Conservation (phyloP, 768 basidiomycete genomes). For the Phaffia tasmanica region DNA sequence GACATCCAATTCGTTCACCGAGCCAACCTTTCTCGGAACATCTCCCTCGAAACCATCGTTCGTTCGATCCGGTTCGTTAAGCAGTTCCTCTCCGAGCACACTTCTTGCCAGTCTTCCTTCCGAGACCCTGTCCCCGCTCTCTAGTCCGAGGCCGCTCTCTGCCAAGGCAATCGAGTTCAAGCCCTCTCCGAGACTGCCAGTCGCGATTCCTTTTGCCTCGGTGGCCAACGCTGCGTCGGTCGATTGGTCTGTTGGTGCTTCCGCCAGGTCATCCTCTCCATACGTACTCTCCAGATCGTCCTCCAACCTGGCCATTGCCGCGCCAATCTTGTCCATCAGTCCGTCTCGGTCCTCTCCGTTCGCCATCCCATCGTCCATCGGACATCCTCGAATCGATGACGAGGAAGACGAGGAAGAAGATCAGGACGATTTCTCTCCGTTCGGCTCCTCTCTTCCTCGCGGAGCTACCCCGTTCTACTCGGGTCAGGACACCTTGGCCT, state of each 20-base stretch:
- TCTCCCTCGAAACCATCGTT: slow-evolving; percentile 2
- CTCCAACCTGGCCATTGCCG: slow-evolving; percentile 3
- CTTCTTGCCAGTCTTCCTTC: too few species aligned
- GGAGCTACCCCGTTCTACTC: slow-evolving; percentile 50
- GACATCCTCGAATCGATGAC: slow-evolving; percentile 38
- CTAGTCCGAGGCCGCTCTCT: slow-evolving; percentile 12
- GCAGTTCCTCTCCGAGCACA: too few species aligned
- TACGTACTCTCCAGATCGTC: slow-evolving; percentile 6
- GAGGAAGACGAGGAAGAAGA: slow-evolving; percentile 46
- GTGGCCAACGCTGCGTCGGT: background rate
- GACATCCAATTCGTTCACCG: background rate
- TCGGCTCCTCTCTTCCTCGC: slow-evolving; percentile 43
- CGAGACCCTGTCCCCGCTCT: slow-evolving; percentile 6
- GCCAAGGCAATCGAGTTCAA: slow-evolving; percentile 22
- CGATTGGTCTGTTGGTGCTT: slow-evolving; percentile 12
- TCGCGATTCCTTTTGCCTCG: background rate
- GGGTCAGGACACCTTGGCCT: slow-evolving; percentile 44
- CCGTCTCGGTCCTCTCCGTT: background rate
- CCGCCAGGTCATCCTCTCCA: background rate
- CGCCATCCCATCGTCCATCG: background rate
- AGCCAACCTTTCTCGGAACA: background rate
- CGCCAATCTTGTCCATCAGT: slow-evolving; percentile 32
- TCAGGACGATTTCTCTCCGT: slow-evolving; percentile 38
- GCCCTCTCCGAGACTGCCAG: slow-evolving; percentile 9
- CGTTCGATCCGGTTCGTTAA: too few species aligned